Evolutionary conservation across 352 stramenopile genomes (phyloP), one percentile per base, ranked within the genome.

Genomic region (Globisporangium barbulae): DNA sequence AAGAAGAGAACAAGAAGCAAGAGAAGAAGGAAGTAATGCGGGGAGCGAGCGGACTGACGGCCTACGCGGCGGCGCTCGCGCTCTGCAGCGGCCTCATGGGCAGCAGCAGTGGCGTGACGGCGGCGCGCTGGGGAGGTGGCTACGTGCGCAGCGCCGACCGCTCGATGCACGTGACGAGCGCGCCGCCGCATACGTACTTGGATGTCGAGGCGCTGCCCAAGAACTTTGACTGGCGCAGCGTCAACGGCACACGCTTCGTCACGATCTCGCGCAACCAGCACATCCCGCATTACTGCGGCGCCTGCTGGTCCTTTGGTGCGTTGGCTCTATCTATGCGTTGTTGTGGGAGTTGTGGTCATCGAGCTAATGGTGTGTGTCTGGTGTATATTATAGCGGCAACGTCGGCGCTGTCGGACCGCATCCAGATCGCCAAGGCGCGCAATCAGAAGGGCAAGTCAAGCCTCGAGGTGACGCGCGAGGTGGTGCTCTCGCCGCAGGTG

Each of bases 211-310:
- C 90, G 42, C 68, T 99, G 35, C 97, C 97, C 45, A 90, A 93
- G 68, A 86, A 79, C 62, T 99, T 98, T 69, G 92, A 97, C 73
- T 99, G 96, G 96, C 84, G 86, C 65, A 89, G 81, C 59, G 61
- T 95, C 25, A 91, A 95, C 65, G 78, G 77, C 71, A 93, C 82
- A 52, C 85, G 83, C 73, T 93, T 87, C 55, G 86, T 92, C 53
- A 95, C 76, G 31, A 82, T 95, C 55, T 89, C 79, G 44, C 83
- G 86, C 62, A 95, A 95, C 71, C 86, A 95, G 79, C 86, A 95
- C 64, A 80, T 93, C 56, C 86, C 86, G 33, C 73, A 91, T 71
- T 97, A 96, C 71, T 97, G 91, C 66, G 89, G 89, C 59, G 91
- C 88, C 13, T 97, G 88, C 75, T 97, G 88, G 85, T 78, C 85